Evolutionary conservation across 768 basidiomycete species (phyloP).

Genomic region (Lactarius sanguifluus): DNA sequence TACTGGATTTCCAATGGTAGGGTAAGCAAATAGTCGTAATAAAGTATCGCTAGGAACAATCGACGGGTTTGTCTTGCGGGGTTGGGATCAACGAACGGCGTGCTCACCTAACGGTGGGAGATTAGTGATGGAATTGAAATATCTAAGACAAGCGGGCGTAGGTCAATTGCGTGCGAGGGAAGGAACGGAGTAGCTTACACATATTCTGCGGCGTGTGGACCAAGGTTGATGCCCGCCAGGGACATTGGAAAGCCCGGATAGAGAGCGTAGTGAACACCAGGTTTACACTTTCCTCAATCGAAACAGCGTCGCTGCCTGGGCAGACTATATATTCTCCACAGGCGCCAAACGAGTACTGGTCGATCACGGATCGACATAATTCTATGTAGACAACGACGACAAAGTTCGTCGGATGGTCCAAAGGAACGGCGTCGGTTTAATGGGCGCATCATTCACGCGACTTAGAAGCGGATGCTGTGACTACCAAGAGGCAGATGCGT

Average conservation of each 20-base stretch:
- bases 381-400: not conserved
- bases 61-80: too few species aligned
- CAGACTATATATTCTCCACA: conserved; percentile 5
- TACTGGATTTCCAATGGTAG: conserved; percentile 40
- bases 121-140: conserved; percentile 7
- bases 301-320: not conserved
- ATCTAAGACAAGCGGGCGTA: not conserved
- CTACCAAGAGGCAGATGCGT: not conserved
- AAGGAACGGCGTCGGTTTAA: not conserved
- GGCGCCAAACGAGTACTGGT: not conserved
- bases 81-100: not conserved
- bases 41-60: conserved; percentile 31
- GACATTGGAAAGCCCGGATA: conserved; percentile 18
- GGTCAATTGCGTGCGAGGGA: not conserved
- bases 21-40: conserved; percentile 37
- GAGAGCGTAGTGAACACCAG: conserved; percentile 2
- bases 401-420: not conserved
- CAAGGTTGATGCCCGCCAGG: not conserved
- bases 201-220: conserved; percentile 6
- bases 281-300: not conserved
- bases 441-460: not conserved
- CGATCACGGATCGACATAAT: not conserved
- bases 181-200: not conserved
- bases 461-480: not conserved
- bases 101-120: conserved; percentile 15